Percentiles rank a stretch among this genome's conserved stretches.
These are phyloP conservation scores for Epichloe elymi DNA, from an alignment of 2,329 filamentous ascomycete species.

Conservation along the genomic window DNA sequence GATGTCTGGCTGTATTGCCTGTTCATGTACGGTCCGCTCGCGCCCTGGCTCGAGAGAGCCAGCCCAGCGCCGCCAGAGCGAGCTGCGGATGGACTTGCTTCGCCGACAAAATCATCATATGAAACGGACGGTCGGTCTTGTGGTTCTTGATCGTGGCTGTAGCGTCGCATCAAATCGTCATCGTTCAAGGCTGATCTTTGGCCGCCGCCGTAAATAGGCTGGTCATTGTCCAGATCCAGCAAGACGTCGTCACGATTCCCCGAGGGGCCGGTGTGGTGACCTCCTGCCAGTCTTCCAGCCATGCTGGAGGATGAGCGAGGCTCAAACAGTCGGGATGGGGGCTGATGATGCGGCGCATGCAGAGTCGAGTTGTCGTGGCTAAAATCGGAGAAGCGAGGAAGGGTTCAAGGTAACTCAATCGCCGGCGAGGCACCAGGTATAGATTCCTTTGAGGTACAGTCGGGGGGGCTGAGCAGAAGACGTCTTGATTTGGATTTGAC, in stretches of 20 bases:
- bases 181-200: constrained; percentile 70
- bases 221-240: constrained; percentile 60
- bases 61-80: constrained; percentile 22
- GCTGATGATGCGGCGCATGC: constrained; percentile 20
- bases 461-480: background rate
- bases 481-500: background rate
- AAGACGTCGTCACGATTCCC: constrained; percentile 46
- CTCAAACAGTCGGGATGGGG: constrained; percentile 17
- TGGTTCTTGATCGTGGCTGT: constrained; percentile 53
- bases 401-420: background rate
- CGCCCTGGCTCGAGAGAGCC: constrained; percentile 8
- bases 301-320: constrained; percentile 36
- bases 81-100: constrained; percentile 31
- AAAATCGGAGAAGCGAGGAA: background rate
- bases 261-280: constrained; percentile 36
- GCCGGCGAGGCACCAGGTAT: background rate
- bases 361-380: constrained; percentile 11
- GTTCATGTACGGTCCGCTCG: constrained; percentile 31
- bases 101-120: constrained; percentile 88
- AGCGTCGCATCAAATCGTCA: constrained; percentile 64
- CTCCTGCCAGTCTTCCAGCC: constrained; percentile 42
- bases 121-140: constrained; percentile 71
- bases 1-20: constrained; percentile 61
- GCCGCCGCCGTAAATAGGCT: constrained; percentile 60
- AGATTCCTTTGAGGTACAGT: background rate